A percentile compares a stretch with the other conserved stretches of the same genome.
Conservation (phyloP, 192 early-diverging fungal species). For the Backusella macrospora region DNA sequence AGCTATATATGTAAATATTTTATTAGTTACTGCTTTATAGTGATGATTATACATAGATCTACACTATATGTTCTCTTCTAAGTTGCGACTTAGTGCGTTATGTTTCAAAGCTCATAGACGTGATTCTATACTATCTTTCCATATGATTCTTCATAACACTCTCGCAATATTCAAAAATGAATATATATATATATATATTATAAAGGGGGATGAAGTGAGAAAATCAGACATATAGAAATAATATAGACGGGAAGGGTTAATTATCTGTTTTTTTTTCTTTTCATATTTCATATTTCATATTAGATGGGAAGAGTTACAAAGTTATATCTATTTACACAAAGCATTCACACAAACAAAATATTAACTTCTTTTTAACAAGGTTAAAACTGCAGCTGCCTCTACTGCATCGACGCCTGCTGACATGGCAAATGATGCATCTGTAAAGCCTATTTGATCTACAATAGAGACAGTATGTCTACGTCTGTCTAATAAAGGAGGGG, state of each 20-base stretch:
- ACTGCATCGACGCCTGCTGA: conserved; percentile 37
- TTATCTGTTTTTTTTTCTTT: neutral
- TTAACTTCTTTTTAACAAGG: conserved; percentile 36
- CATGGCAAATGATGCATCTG: conserved; percentile 17
- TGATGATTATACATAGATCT: too few species aligned
- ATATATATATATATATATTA: too few species aligned
- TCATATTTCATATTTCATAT: neutral
- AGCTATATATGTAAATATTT: too few species aligned
- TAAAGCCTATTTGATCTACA: conserved; percentile 13
- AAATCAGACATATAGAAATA: neutral
- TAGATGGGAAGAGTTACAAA: neutral
- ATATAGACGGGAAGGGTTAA: neutral
- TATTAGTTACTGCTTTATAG: too few species aligned
- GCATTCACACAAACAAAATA: neutral
- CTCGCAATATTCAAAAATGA: too few species aligned
- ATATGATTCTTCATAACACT: too few species aligned
- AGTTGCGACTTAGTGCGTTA: too few species aligned
- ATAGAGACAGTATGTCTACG: conserved; percentile 25
- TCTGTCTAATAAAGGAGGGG: neutral
- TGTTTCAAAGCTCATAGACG: too few species aligned
- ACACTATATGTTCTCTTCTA: too few species aligned
- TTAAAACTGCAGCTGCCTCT: conserved; percentile 40
- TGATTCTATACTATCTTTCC: too few species aligned
- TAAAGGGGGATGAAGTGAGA: too few species aligned
- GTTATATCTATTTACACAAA: conserved; percentile 7